A percentile compares a stretch with the other conserved stretches of the same genome.
These are phyloP conservation scores for Cladorrhinum sp. DNA, from an alignment of 2,329 filamentous ascomycete genomes.

Conservation along the genomic window DNA sequence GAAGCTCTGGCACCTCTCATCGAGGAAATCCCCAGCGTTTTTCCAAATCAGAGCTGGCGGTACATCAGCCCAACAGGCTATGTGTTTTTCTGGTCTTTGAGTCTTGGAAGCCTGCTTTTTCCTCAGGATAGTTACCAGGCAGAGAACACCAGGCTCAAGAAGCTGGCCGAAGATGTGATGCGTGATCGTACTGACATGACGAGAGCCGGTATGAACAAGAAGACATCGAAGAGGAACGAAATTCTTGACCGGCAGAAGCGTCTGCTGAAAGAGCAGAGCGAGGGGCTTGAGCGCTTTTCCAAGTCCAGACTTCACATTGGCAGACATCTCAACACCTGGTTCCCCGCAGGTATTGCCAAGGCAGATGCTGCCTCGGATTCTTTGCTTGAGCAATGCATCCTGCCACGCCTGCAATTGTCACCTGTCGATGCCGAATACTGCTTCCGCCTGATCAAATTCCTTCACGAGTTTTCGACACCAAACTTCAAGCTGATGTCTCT, in stretches of 20 bases:
- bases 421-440: slow-evolving; percentile 85
- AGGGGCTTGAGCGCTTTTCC: slow-evolving; percentile 64
- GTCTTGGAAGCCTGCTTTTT: slow-evolving; percentile 75
- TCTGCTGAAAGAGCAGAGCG: slow-evolving; percentile 69
- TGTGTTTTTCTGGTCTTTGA: slow-evolving; percentile 87
- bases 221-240: slow-evolving; percentile 66
- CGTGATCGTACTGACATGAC: slow-evolving; percentile 72
- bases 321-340: slow-evolving; percentile 77
- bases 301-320: slow-evolving; percentile 67
- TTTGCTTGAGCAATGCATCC: slow-evolving; percentile 83
- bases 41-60: slow-evolving; percentile 63
- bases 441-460: slow-evolving; percentile 79
- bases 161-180: slow-evolving; percentile 63
- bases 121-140: slow-evolving; percentile 74
- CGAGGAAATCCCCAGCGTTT: slow-evolving; percentile 58
- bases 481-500: slow-evolving; percentile 85
- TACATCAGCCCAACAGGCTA: slow-evolving; percentile 79
- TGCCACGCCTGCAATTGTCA: slow-evolving; percentile 83
- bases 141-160: slow-evolving; percentile 67
- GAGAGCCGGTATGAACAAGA: slow-evolving; percentile 61
- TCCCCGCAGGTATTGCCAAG: slow-evolving; percentile 62
- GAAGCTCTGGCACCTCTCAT: slow-evolving; percentile 73
- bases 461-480: slow-evolving; percentile 79
- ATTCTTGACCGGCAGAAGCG: slow-evolving; percentile 66
- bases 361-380: slow-evolving; percentile 67